phyloP scores from a whole-genome alignment of 2,329 filamentous ascomycete species.

The Fusarium floridanum region DNA sequence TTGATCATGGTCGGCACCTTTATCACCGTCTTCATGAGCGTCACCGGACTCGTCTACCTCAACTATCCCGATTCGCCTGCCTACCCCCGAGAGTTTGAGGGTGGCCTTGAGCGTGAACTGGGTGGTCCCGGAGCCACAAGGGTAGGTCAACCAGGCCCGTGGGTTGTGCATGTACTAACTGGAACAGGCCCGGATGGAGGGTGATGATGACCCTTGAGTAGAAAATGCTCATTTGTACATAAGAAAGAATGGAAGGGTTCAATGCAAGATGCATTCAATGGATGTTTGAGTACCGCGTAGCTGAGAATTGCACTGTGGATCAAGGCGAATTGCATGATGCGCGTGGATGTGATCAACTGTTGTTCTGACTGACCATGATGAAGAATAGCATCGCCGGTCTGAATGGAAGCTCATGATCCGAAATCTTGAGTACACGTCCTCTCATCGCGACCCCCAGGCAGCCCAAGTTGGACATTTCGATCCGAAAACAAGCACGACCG shows the following conservation, averaged over 20 bases:
- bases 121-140: slow-evolving; percentile 76
- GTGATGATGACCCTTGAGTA: slow-evolving; percentile 65
- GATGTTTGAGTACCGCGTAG: slow-evolving; percentile 18
- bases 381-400: not conserved
- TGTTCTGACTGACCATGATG: not conserved
- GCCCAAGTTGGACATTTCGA: not conserved
- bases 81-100: slow-evolving; percentile 78
- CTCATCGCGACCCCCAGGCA: not conserved
- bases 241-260: slow-evolving; percentile 44
- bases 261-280: slow-evolving; percentile 32
- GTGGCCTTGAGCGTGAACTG: slow-evolving; percentile 79
- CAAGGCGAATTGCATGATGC: slow-evolving; percentile 5
- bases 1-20: slow-evolving; percentile 77
- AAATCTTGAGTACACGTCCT: not conserved
- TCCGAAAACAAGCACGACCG: no score
- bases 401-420: not conserved
- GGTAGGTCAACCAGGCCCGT: slow-evolving; percentile 63
- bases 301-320: slow-evolving; percentile 9
- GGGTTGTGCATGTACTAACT: slow-evolving; percentile 31
- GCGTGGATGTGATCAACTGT: not conserved
- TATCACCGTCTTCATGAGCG: slow-evolving; percentile 70
- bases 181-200: slow-evolving; percentile 66
- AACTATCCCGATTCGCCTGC: slow-evolving; percentile 80
- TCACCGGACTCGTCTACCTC: slow-evolving; percentile 76
- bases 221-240: slow-evolving; percentile 53